Conservation (phyloP, 441 rosid species). For the Adansonia gregorii region DNA sequence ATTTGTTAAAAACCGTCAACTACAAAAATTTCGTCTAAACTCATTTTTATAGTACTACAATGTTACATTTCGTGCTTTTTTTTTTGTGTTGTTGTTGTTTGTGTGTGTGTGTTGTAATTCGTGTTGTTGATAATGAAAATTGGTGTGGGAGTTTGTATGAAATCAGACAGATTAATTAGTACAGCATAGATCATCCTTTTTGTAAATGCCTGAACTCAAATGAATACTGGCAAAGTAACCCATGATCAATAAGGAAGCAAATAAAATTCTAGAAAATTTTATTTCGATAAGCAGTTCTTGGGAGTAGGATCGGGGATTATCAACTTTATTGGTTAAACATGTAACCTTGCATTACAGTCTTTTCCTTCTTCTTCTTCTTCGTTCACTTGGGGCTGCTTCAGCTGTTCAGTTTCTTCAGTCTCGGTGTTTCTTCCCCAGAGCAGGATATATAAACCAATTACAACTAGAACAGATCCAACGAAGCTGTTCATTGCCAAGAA, state of each 20-base stretch:
- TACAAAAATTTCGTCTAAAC: no score
- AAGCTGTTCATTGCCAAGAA: constrained; percentile 16
- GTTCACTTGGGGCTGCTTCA: constrained; percentile 15
- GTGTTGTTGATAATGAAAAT: no score
- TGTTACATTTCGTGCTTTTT: no score
- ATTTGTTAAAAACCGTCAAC: no score
- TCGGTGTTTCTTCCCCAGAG: constrained; percentile 27
- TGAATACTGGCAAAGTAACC: no score
- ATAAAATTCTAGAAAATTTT: background rate
- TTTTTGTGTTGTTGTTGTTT: no score
- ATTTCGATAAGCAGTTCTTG: background rate
- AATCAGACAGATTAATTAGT: no score
- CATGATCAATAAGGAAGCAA: background rate
- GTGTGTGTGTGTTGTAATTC: no score
- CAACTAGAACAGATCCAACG: constrained; percentile 23
- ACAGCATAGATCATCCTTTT: background rate
- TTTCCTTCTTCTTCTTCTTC: background rate
- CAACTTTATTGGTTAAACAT: background rate
- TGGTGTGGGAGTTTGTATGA: no score
- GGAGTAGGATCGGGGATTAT: background rate
- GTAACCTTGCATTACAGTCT: constrained; percentile 7
- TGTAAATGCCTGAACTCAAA: background rate
- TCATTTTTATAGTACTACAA: no score
- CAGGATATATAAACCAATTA: constrained; percentile 26
- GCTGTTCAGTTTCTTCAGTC: background rate